Conservation (phyloP, 495 filamentous ascomycete genomes). For the Annulohypoxylon nitens region DNA sequence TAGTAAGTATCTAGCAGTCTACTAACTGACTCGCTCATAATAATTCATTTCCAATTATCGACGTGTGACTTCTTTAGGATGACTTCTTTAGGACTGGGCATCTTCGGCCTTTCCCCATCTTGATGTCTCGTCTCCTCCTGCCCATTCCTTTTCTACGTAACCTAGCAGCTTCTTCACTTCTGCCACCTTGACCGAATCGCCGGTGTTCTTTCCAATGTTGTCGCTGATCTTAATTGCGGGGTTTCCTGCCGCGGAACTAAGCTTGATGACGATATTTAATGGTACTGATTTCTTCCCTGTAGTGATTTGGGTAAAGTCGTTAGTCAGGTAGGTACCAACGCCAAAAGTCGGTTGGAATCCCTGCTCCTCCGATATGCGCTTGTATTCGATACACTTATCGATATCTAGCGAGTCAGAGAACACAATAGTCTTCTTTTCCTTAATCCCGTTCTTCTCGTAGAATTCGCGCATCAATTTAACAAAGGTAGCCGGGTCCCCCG, state of each 20-base stretch:
- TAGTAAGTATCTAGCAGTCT: not conserved
- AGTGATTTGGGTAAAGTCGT: conserved; percentile 80
- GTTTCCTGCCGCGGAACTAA: conserved; percentile 84
- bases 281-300: conserved; percentile 87
- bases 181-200: conserved; percentile 80
- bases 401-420: conserved; percentile 97
- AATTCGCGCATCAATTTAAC: conserved; percentile 87
- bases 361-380: conserved; percentile 78
- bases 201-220: conserved; percentile 96
- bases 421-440: conserved; percentile 89
- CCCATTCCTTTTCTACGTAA: conserved; percentile 88
- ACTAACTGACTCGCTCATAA: conserved; percentile 21
- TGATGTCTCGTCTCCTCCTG: conserved; percentile 82
- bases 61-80: conserved; percentile 18
- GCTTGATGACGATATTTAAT: conserved; percentile 97
- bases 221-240: conserved; percentile 96
- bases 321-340: conserved; percentile 94
- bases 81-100: conserved; percentile 23
- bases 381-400: conserved; percentile 91
- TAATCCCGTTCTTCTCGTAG: conserved; percentile 81
- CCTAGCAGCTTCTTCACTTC: conserved; percentile 87
- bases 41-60: not conserved
- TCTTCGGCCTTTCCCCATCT: conserved; percentile 73
- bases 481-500: conserved; percentile 87
- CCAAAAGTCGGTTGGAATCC: conserved; percentile 90